Base-by-base conservation (phyloP, 78 protist genomes). In the slime mould (Dictyostelium discoideum) region DNA sequence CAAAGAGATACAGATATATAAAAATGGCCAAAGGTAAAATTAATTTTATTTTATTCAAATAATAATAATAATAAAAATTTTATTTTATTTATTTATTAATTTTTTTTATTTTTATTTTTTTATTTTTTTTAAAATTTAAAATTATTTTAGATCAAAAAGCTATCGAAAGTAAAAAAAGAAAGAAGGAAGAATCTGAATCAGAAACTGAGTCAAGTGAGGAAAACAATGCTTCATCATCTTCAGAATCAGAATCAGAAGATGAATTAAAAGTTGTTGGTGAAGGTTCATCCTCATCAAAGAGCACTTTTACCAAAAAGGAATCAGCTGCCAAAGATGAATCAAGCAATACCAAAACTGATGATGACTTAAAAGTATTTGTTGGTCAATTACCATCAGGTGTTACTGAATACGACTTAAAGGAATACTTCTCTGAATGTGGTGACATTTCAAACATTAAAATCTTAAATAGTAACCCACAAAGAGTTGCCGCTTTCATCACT, bases 111-210 rank as follows among this genome's bases (percentile, higher is more conserved):
- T n/a, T n/a, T n/a, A n/a, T n/a, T n/a, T n/a, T n/a, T n/a, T n/a
- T n/a, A n/a, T 37, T 24, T 73, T 32, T 32, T 73, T 32, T 32
- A 32, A 1, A 32, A 32, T 32, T 32, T 32, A 14, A 72, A 29
- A 72, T 11, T 22, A 29, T 20, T 9, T 26, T 72, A 73, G 79
- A 73, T 32, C 44, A 44, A 81, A 81, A 81, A 81, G 85, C 63
- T 48, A 81, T 81, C n/a, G 69, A 81, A 42, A n/a, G 24, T 7
- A 81, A 81, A 81, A 81, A 81, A 40, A 81, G 85, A 81, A 81
- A 81, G 85, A 81, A 81, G 37, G 69, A 81, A 81, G 85, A 81
- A 48, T 81, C 85, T 1, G 85, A 81, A 81, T 81, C 85, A 9
- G 85, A 81, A 81, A 48, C 85, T 81, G 85, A 81, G 16, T 48